phyloP scores from a whole-genome alignment of 208 protist genomes.

The Trypanosoma mega region DNA sequence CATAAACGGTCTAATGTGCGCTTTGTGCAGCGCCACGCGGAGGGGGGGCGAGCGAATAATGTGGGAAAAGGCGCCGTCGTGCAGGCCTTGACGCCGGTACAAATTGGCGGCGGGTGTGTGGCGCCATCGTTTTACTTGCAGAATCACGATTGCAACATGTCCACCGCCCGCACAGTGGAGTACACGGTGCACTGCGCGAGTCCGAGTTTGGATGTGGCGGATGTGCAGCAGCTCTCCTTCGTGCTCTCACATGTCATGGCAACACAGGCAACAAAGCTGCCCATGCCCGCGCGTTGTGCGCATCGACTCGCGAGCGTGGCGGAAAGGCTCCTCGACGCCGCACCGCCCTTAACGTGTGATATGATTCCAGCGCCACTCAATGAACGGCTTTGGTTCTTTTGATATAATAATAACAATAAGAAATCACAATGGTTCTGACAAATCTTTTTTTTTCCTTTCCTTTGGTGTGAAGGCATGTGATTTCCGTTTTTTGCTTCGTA shows the following conservation, averaged over 20 bases:
- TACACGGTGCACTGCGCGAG: constrained; percentile 81
- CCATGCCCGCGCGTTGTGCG: constrained; percentile 85
- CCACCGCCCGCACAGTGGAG: constrained; percentile 78
- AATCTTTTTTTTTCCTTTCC: not conserved
- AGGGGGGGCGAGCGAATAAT: constrained; percentile 38
- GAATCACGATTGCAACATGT: constrained; percentile 84
- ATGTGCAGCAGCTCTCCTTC: constrained; percentile 81
- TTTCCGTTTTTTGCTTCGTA: not conserved
- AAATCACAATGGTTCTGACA: no score
- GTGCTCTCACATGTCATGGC: constrained; percentile 69
- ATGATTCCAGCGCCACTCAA: constrained; percentile 76
- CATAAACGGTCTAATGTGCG: constrained; percentile 90
- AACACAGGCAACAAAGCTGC: constrained; percentile 85
- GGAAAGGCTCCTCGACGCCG: constrained; percentile 75
- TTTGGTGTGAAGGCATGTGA: not conserved
- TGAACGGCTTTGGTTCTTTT: constrained; percentile 85
- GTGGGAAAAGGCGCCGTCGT: constrained; percentile 75
- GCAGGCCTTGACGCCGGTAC: constrained; percentile 55
- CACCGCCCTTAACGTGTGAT: constrained; percentile 59
- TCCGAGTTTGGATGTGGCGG: constrained; percentile 59
- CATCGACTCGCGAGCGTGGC: constrained; percentile 73
- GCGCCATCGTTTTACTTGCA: constrained; percentile 84
- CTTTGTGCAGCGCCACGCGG: constrained; percentile 50
- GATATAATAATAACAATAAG: not conserved
- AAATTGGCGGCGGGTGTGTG: constrained; percentile 34